Evolutionary conservation across 352 stramenopile genomes (phyloP).

Genomic region (Aphanomyces stellatus): DNA sequence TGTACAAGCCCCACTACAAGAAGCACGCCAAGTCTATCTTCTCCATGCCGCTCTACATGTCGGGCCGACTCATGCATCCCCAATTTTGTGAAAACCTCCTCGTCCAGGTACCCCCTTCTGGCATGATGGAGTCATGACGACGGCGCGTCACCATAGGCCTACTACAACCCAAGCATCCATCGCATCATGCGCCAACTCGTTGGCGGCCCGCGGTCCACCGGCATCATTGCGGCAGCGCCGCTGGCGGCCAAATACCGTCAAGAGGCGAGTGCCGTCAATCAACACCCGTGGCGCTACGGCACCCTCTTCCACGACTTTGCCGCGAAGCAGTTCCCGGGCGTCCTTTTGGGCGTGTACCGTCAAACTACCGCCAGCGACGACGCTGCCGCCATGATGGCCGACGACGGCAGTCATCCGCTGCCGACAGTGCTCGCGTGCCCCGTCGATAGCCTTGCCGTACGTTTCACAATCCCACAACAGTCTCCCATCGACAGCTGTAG

Average conservation of each 20-base stretch:
- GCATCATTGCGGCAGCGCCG: constrained; percentile 14
- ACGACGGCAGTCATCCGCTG: constrained; percentile 28
- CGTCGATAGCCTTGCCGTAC: constrained; percentile 27
- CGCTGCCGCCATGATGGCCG: constrained; percentile 20
- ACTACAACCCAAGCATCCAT: constrained; percentile 79
- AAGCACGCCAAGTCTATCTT: constrained; percentile 74
- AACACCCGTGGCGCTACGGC: constrained; percentile 38
- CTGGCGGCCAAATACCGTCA: background rate
- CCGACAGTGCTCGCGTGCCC: constrained; percentile 73
- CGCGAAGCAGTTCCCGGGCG: constrained; percentile 46
- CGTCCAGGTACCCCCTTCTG: constrained; percentile 35
- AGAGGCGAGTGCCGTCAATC: constrained; percentile 12
- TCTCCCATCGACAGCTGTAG: constrained; percentile 1
- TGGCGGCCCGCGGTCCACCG: constrained; percentile 61
- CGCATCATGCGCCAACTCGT: constrained; percentile 78
- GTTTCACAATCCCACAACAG: background rate
- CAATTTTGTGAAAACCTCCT: constrained; percentile 83
- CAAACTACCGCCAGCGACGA: constrained; percentile 45
- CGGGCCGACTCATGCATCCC: constrained; percentile 62
- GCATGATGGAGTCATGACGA: background rate
- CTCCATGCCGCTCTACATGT: constrained; percentile 77
- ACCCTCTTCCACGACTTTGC: constrained; percentile 57
- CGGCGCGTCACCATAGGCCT: constrained; percentile 32
- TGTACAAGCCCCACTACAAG: constrained; percentile 36
- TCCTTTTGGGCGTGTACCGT: constrained; percentile 67